Conservation (phyloP, 108 stramenopile genomes). For the Epipyxis sp. region DNA sequence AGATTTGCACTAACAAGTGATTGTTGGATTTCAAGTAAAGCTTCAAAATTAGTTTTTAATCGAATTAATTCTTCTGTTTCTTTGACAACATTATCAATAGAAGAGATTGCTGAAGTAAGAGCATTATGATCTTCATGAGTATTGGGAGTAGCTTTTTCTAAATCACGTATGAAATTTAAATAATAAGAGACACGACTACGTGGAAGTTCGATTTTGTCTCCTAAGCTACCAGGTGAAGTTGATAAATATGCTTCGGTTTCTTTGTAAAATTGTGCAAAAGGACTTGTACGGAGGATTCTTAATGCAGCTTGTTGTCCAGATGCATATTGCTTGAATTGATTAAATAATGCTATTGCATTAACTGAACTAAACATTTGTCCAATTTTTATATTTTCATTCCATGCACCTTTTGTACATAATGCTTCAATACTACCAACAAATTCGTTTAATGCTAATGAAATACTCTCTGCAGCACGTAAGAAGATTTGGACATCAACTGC, state of each 20-base stretch:
- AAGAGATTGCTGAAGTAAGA: not conserved
- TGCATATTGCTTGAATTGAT: conserved; percentile 19
- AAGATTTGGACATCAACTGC: not conserved
- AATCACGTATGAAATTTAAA: not conserved
- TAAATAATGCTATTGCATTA: not conserved
- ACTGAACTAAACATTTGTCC: not conserved
- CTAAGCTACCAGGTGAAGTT: conserved; percentile 14
- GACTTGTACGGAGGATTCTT: not conserved
- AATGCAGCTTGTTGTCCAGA: conserved; percentile 20
- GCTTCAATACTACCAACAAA: not conserved
- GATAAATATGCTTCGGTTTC: not conserved
- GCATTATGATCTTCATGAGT: not conserved
- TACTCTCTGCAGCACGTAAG: conserved; percentile 1
- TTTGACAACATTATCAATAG: not conserved
- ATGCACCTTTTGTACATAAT: not conserved
- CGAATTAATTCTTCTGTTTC: conserved; percentile 4
- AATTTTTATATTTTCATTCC: conserved; percentile 8
- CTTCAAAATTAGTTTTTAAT: conserved; percentile 4
- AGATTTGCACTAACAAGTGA: not conserved
- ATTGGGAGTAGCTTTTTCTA: not conserved
- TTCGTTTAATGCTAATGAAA: not conserved
- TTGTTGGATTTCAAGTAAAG: not conserved
- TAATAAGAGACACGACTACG: not conserved
- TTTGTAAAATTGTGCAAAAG: conserved; percentile 19
- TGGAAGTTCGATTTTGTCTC: not conserved